Evolutionary conservation across 1,284 basidiomycete genomes (phyloP).

Genomic region (Schizophyllum amplum): DNA sequence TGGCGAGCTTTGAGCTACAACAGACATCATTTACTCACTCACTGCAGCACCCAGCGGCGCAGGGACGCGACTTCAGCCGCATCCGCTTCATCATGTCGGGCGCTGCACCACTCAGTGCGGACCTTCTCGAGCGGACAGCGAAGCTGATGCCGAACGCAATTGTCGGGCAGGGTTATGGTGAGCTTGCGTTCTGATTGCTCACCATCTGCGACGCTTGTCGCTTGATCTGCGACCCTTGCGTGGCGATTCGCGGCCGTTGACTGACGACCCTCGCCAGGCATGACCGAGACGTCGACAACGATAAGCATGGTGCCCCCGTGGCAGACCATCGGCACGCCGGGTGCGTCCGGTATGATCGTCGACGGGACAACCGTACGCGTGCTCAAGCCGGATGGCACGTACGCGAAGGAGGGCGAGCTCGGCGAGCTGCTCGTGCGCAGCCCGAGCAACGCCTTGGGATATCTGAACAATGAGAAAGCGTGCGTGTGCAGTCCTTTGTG

Average conservation of each 20-base stretch:
- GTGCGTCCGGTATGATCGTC: slow-evolving; percentile 50
- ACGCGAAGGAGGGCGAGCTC: slow-evolving; percentile 53
- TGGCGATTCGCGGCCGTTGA: no score
- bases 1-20: slow-evolving; percentile 2
- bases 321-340: slow-evolving; percentile 42
- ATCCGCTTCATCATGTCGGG: slow-evolving; percentile 37
- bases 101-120: slow-evolving; percentile 37
- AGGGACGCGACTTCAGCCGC: slow-evolving; percentile 29
- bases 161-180: slow-evolving; percentile 42
- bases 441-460: slow-evolving; percentile 50
- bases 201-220: slow-evolving; percentile 14
- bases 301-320: slow-evolving; percentile 34
- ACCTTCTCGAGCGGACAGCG: slow-evolving; percentile 27
- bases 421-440: slow-evolving; percentile 58
- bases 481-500: slow-evolving; percentile 22
- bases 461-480: slow-evolving; percentile 48
- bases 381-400: slow-evolving; percentile 51
- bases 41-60: slow-evolving; percentile 27
- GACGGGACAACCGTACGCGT: slow-evolving; percentile 48
- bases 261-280: slow-evolving; percentile 23
- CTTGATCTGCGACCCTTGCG: no score
- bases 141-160: slow-evolving; percentile 32
- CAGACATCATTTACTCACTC: not conserved
- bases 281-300: slow-evolving; percentile 36
- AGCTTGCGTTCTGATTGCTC: not conserved